Percentiles rank a stretch among this genome's conserved stretches.
Evolutionary conservation across 805 yeast genomes (phyloP).

Genomic region (Suhomyces faveliae): DNA sequence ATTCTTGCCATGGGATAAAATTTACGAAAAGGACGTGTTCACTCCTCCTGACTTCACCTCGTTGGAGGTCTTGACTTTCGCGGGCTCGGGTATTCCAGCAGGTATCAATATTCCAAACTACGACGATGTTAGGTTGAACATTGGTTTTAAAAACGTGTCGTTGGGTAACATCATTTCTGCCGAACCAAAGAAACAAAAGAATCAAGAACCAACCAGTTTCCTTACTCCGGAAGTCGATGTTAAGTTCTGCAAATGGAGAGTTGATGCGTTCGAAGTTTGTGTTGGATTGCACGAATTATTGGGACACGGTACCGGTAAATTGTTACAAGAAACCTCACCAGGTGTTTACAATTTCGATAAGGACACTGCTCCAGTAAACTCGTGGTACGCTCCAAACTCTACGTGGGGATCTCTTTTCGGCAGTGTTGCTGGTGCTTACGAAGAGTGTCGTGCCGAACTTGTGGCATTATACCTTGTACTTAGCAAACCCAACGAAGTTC

Average conservation of each 20-base stretch:
- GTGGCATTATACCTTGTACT: slow-evolving; percentile 82
- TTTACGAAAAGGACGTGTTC: slow-evolving; percentile 79
- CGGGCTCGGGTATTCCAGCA: slow-evolving; percentile 89
- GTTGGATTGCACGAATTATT: slow-evolving; percentile 90
- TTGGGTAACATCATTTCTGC: slow-evolving; percentile 83
- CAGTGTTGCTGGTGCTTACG: slow-evolving; percentile 79
- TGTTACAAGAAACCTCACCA: slow-evolving; percentile 54
- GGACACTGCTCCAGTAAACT: slow-evolving; percentile 63
- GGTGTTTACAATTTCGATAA: slow-evolving; percentile 73
- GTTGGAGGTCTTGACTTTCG: slow-evolving; percentile 83
- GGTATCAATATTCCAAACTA: slow-evolving; percentile 93
- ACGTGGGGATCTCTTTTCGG: slow-evolving; percentile 92
- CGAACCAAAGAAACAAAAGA: slow-evolving; percentile 57
- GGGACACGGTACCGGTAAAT: slow-evolving; percentile 90
- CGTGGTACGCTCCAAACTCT: slow-evolving; percentile 76
- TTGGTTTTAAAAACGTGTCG: slow-evolving; percentile 88
- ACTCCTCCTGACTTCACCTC: slow-evolving; percentile 93
- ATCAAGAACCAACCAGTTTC: slow-evolving; percentile 68
- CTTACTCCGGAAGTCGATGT: slow-evolving; percentile 52
- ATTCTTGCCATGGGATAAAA: slow-evolving; percentile 73
- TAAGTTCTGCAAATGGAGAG: slow-evolving; percentile 66
- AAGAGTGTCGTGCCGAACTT: slow-evolving; percentile 90
- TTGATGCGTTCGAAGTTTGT: slow-evolving; percentile 86
- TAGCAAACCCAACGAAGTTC: slow-evolving; percentile 54
- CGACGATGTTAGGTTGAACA: slow-evolving; percentile 79